Evolutionary conservation across 805 yeast species (phyloP).

Genomic region (Ogataea populi-albae): DNA sequence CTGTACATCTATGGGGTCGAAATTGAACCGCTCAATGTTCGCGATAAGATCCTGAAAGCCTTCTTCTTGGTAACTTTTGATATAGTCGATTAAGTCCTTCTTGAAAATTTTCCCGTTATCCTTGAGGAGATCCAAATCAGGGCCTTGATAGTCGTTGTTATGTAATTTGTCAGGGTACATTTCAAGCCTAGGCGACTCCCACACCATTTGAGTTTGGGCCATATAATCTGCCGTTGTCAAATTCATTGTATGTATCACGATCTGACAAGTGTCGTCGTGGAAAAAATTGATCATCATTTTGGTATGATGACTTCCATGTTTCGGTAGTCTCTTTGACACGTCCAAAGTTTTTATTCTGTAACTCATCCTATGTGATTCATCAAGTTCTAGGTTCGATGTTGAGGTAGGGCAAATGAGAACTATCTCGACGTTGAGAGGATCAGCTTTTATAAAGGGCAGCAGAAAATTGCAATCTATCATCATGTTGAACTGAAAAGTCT

Average conservation of each 20-base stretch:
- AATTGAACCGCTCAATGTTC: conserved; percentile 38
- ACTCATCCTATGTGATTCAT: conserved; percentile 28
- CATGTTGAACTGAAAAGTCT: conserved; percentile 34
- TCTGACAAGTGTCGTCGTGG: conserved; percentile 42
- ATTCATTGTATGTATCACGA: conserved; percentile 61
- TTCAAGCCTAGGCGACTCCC: conserved; percentile 52
- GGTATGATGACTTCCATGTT: conserved; percentile 57
- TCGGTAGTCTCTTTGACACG: conserved; percentile 27
- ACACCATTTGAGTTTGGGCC: conserved; percentile 61
- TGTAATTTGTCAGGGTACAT: conserved; percentile 4
- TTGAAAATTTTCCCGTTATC: conserved; percentile 39
- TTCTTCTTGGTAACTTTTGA: conserved; percentile 39
- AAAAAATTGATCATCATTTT: conserved; percentile 63
- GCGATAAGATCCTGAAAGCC: conserved; percentile 30
- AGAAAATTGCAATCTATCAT: conserved; percentile 30
- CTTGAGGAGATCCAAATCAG: conserved; percentile 4
- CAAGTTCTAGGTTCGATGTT: conserved; percentile 32
- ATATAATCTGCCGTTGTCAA: conserved; percentile 52
- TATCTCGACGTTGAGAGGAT: conserved; percentile 20
- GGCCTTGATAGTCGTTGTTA: conserved; percentile 3
- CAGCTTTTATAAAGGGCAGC: conserved; percentile 20
- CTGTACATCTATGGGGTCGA: conserved; percentile 46
- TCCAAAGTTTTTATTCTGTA: conserved; percentile 26
- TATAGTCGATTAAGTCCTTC: conserved; percentile 41
- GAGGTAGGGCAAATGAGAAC: conserved; percentile 33